Evolutionary conservation across 1,139 yeast species (phyloP).

Genomic region (Hyphopichia fennica): DNA sequence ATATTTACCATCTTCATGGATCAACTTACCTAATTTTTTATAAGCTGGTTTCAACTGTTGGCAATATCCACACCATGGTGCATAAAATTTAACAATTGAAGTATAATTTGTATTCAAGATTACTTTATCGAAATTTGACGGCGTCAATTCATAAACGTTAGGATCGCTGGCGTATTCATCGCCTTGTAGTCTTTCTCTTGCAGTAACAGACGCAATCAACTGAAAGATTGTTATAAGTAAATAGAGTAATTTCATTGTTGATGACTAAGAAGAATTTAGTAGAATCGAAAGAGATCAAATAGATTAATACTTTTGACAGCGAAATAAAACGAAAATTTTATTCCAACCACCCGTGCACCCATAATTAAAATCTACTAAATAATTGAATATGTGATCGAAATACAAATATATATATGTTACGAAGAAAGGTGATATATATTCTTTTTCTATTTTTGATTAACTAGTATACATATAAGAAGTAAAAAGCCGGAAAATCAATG

Average conservation of each 20-base stretch:
- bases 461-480: neutral
- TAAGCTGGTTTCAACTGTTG: conserved; percentile 56
- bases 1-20: conserved; percentile 50
- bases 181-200: conserved; percentile 5
- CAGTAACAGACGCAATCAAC: neutral
- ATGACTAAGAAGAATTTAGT: neutral
- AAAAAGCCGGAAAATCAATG: neutral
- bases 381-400: neutral
- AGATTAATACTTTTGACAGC: neutral
- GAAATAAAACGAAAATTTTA: no score
- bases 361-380: no score
- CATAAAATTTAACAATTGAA: conserved; percentile 86
- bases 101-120: conserved; percentile 73
- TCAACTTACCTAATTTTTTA: conserved; percentile 60
- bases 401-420: neutral
- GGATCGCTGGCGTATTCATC: conserved; percentile 42
- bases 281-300: no score
- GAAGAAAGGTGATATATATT: neutral
- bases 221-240: neutral
- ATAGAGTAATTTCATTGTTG: neutral
- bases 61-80: conserved; percentile 96
- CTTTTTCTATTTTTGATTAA: no score
- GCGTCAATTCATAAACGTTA: conserved; percentile 57
- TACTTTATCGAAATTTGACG: conserved; percentile 61
- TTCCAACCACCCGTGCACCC: no score